phyloP scores from a whole-genome alignment of 495 filamentous ascomycete species.

The Penicillium parvum region DNA sequence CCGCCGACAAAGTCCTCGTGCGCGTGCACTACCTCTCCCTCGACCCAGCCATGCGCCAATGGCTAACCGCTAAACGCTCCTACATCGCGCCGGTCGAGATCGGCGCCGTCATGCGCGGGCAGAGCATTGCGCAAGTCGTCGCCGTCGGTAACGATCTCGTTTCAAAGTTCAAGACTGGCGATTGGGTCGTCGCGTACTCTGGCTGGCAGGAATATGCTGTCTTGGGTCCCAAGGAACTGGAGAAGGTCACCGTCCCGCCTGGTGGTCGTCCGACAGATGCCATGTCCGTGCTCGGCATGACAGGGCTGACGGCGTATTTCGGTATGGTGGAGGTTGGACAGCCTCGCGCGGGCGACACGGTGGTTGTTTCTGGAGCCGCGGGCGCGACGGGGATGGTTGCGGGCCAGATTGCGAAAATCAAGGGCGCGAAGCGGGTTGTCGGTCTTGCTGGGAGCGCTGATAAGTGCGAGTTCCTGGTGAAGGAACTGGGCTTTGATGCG shows the following conservation, averaged over 20 bases:
- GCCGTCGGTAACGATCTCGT: constrained; percentile 34
- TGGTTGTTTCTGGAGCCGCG: constrained; percentile 65
- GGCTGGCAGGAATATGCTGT: constrained; percentile 65
- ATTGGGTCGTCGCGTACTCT: constrained; percentile 44
- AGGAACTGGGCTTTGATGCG: constrained; percentile 46
- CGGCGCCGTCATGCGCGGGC: constrained; percentile 64
- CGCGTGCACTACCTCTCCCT: constrained; percentile 67
- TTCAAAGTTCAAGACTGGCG: constrained; percentile 46
- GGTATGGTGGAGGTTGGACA: constrained; percentile 57
- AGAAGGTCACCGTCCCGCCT: constrained; percentile 42
- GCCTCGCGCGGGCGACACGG: constrained; percentile 54
- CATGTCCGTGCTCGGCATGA: constrained; percentile 55
- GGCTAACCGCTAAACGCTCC: constrained; percentile 62
- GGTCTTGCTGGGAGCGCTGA: constrained; percentile 48
- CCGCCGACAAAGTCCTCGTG: constrained; percentile 61
- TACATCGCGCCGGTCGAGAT: constrained; percentile 64
- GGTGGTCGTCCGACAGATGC: constrained; percentile 53
- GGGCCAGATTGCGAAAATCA: constrained; percentile 64
- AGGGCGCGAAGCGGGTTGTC: constrained; percentile 51
- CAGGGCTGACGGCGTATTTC: constrained; percentile 64
- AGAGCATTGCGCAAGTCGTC: constrained; percentile 51
- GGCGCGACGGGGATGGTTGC: constrained; percentile 66
- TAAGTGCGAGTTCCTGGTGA: constrained; percentile 46
- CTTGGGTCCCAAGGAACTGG: constrained; percentile 39
- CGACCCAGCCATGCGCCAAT: constrained; percentile 77